Evolutionary conservation across 129 eudicot species (phyloP), one percentile per base, ranked within the genome.

Genomic region (Centrapalus pauciflorus): DNA sequence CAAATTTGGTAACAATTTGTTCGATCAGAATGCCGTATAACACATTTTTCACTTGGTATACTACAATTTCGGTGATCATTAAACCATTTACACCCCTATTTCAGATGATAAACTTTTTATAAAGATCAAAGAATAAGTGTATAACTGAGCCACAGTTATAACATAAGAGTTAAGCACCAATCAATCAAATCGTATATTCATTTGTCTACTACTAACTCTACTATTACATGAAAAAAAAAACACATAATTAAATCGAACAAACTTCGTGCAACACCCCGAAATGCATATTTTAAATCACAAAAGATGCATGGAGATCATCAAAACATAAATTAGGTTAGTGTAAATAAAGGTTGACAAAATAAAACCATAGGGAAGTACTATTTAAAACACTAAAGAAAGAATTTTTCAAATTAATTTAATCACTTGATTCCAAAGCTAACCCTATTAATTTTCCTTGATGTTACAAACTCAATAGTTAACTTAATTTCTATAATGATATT

Each of bases 21-120:
- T 32, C 50, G 25, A 24, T 50, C n/a, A 10, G 17, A 29, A 65
- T 65, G 20, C n/a, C 27, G 60, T 64, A 48, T 33, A 5, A 67
- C 63, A 25, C 57, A 33, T 64, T 34, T 67, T 66, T 69, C 56
- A 26, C 64, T 13, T 26, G 23, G 28, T 24, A 55, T 24, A 55
- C 40, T 46, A 33, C 27, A 35, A 68, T 57, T 57, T 30, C 38
- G 29, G n/a, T 33, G 25, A 14, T 23, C 25, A 29, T 14, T 48
- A 7, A 46, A 38, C 60, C 32, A 50, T 29, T 49, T 48, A 29
- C 45, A 30, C 43, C 12, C 27, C 3, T 5, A 56, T 56, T 6
- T 28, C 34, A 40, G 28, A 57, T 24, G n/a, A 56, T 57, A 57
- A 57, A n/a, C 10, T 57, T 32, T 57, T 28, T 8, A 57, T 33